Evolutionary conservation across 768 basidiomycete species (phyloP).

Genomic region (Macrolepiota albuminosa): DNA sequence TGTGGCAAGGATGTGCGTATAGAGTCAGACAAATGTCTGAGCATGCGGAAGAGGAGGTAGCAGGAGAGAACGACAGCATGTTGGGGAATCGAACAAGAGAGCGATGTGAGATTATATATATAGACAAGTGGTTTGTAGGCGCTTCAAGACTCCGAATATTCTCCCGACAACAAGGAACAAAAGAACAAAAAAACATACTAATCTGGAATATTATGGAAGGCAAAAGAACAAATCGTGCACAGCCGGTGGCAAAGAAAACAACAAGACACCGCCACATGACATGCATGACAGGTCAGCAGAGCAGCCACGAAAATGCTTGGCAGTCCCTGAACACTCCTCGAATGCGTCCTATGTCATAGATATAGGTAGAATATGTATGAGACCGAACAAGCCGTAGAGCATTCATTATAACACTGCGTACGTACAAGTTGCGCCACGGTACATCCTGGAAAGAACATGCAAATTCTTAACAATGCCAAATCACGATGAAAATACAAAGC

Average conservation of each 20-base stretch:
- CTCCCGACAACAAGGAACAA: neutral
- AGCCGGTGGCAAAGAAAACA: neutral
- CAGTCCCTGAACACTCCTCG: neutral
- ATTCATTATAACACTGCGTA: neutral
- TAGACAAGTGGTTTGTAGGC: neutral
- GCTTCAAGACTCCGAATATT: neutral
- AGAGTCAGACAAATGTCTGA: neutral
- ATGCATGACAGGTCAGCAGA: neutral
- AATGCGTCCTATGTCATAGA: neutral
- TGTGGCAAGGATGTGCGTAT: too few relatives aligned
- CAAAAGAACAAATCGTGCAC: neutral
- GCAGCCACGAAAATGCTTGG: neutral
- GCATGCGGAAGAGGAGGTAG: neutral
- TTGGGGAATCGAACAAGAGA: neutral
- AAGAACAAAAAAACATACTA: neutral
- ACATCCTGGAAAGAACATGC: neutral
- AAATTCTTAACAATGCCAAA: neutral
- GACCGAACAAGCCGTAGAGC: neutral
- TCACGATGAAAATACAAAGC: neutral
- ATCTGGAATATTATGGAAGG: neutral
- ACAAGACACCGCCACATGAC: neutral
- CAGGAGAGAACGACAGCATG: neutral
- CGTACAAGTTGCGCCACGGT: neutral
- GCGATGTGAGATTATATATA: neutral
- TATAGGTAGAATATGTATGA: neutral